Evolutionary conservation across 73 alveolate species (phyloP).

Genomic region (Paramecium sexaurelia): DNA sequence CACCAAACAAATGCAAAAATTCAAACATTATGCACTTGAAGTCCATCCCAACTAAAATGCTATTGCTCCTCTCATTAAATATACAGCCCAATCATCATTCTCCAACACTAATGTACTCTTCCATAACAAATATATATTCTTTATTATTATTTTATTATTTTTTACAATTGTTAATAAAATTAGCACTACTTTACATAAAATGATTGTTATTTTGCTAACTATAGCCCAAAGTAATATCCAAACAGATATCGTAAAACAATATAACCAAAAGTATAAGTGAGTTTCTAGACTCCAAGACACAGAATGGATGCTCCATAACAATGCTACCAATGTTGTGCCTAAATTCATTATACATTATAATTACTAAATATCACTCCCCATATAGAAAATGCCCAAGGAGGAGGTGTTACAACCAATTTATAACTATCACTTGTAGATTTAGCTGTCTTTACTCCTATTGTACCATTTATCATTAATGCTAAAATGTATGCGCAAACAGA

Average conservation of each 20-base stretch:
- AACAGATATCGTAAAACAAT: background rate
- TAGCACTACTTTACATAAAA: background rate
- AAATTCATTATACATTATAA: background rate
- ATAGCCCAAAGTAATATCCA: background rate
- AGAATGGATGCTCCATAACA: background rate
- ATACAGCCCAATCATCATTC: background rate
- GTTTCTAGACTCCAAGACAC: slow-evolving; percentile 27
- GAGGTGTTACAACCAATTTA: slow-evolving; percentile 11
- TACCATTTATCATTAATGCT: slow-evolving; percentile 12
- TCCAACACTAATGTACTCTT: background rate
- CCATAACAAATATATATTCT: background rate
- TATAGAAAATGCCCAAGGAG: slow-evolving; percentile 55
- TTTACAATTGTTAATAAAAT: background rate
- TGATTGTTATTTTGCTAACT: background rate
- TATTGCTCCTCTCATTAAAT: slow-evolving; percentile 13
- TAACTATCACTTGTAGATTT: slow-evolving; percentile 1
- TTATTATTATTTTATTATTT: background rate
- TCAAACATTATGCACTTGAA: background rate
- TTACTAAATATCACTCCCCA: slow-evolving; percentile 44
- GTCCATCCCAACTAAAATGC: slow-evolving; percentile 24
- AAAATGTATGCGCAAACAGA: background rate
- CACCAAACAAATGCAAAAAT: slow-evolving; percentile 19
- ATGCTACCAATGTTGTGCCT: slow-evolving; percentile 35
- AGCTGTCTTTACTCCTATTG: slow-evolving; percentile 35
- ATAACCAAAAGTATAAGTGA: slow-evolving; percentile 7